Evolutionary conservation across 352 stramenopile genomes (phyloP).

Genomic region (Pythium brachiatum): DNA sequence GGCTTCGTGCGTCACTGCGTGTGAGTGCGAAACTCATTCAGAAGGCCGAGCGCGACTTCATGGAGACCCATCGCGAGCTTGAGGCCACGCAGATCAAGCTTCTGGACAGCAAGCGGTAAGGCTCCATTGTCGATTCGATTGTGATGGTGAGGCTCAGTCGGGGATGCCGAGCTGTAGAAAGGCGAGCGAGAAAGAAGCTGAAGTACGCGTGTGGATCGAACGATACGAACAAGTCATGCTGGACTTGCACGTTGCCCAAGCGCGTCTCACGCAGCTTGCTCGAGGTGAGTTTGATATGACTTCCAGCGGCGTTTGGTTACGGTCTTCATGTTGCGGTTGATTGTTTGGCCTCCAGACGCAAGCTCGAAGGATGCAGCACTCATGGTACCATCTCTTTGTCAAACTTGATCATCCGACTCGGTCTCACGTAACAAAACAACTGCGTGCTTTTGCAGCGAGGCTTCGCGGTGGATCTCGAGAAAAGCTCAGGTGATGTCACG

Average conservation of each 20-base stretch:
- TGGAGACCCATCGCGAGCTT: slow-evolving; percentile 59
- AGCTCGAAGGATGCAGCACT: slow-evolving; percentile 65
- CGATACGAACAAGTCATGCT: slow-evolving; percentile 85
- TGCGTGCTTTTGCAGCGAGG: slow-evolving; percentile 35
- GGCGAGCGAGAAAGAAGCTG: slow-evolving; percentile 43
- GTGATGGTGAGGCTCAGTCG: neutral
- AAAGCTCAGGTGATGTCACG: slow-evolving; percentile 25
- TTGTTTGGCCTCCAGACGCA: slow-evolving; percentile 35
- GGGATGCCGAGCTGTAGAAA: slow-evolving; percentile 25
- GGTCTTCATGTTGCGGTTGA: neutral
- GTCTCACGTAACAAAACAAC: neutral
- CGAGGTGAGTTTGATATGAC: slow-evolving; percentile 33
- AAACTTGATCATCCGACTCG: neutral
- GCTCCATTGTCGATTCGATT: neutral
- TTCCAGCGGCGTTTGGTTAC: neutral
- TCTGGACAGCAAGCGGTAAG: slow-evolving; percentile 63
- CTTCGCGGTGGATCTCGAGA: slow-evolving; percentile 46
- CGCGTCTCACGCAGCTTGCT: slow-evolving; percentile 59
- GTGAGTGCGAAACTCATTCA: slow-evolving; percentile 73
- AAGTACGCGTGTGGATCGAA: slow-evolving; percentile 72
- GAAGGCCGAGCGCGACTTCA: slow-evolving; percentile 75
- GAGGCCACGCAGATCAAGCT: slow-evolving; percentile 67
- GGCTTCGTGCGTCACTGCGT: slow-evolving; percentile 55
- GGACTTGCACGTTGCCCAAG: slow-evolving; percentile 74
- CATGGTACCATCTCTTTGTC: slow-evolving; percentile 28